A percentile compares a stretch with the other conserved stretches of the same genome.
phyloP scores from a whole-genome alignment of 495 filamentous ascomycete species.

The Hypoxylon fuscum region DNA sequence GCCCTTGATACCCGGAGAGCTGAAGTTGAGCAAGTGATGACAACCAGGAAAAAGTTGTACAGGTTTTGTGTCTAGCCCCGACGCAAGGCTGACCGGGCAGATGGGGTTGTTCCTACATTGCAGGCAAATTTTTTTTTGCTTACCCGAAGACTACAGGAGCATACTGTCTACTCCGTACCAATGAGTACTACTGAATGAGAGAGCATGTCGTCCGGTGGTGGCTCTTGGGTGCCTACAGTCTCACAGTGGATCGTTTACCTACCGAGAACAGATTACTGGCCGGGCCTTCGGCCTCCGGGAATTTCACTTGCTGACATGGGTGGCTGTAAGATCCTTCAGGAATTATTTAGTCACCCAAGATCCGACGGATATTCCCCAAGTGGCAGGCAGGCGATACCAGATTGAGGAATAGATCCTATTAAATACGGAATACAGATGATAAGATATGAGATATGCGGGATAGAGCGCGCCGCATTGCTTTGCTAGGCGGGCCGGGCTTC shows the following conservation, averaged over 20 bases:
- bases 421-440: constrained; percentile 9
- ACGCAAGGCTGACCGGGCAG: constrained; percentile 5
- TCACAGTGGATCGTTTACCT: constrained; percentile 17
- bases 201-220: constrained; percentile 1
- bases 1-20: constrained; percentile 3
- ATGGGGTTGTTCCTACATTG: neutral
- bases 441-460: constrained; percentile 13
- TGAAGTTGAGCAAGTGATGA: neutral
- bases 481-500: constrained; percentile 23
- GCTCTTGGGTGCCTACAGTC: constrained; percentile 11
- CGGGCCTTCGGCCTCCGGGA: constrained; percentile 13
- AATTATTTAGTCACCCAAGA: constrained; percentile 18
- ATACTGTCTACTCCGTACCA: constrained; percentile 11
- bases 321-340: constrained; percentile 29
- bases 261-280: neutral
- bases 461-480: constrained; percentile 4
- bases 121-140: constrained; percentile 5
- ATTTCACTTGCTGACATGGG: constrained; percentile 25
- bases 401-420: constrained; percentile 6
- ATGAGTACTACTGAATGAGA: constrained; percentile 1
- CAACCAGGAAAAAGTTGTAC: neutral
- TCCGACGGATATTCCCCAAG: constrained; percentile 23
- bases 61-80: neutral
- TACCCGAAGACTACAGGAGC: constrained; percentile 17
- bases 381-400: constrained; percentile 9